Base-by-base conservation (phyloP, 441 rosid species). In the Arabidopsis hybrid region DNA sequence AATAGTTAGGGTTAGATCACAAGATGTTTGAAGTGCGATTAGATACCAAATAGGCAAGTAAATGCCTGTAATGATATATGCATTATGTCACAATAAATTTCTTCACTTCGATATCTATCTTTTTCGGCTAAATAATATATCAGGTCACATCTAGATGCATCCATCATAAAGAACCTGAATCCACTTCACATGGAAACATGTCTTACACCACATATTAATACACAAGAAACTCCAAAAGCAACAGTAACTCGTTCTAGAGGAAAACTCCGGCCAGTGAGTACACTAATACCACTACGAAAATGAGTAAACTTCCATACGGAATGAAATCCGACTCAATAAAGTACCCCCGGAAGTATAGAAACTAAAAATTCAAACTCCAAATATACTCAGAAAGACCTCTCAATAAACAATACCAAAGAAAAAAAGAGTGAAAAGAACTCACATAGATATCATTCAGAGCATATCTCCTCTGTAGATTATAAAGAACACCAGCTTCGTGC, bases 401-500 rank as follows among this genome's bases (percentile, higher is more conserved):
- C 26, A 56, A 60, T 4, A 34, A 50, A 50, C 62, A 34, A 53
- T 34, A 57, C n/a, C 29, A 6, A 8, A n/a, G 0, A 36, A 32
- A 10, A 26, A 12, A 14, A 32, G 26, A 26, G 11, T 21, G 49
- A 59, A 65, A 73, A 16, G n/a, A 34, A 86, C 97, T 87, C 65
- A 95, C 99, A 72, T 95, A 95, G 58, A 95, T 95, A 85, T 95
- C 97, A 81, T 95, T 95, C 14, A 95, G 89, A 62, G 89, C 86
- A 36, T 92, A 92, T 92, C 97, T 84, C 73, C 97, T 86, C 82
- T 89, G 84, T 1, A 92, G 83, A 85, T 92, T 95, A 58, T 84
- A 88, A 78, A 90, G 97, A 71, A 95, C 99, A 67, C 92, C 96
- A 60, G 99, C 91, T 85, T 95, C 99, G 82, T 92, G 89, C 89